Conservation (phyloP, 2,329 filamentous ascomycete genomes). For the Penicillium sp. region DNA sequence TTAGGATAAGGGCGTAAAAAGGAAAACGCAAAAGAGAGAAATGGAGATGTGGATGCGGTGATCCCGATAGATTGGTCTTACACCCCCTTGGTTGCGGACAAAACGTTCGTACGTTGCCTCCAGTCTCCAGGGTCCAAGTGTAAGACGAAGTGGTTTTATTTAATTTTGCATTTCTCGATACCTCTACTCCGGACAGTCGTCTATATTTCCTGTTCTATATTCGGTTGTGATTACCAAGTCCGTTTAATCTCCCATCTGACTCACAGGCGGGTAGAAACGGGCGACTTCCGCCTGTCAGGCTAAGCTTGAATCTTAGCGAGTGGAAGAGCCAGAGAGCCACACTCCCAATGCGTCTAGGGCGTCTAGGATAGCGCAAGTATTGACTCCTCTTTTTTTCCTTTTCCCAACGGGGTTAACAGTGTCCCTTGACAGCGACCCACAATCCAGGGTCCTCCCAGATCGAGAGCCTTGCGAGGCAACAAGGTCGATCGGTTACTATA, state of each 20-base stretch:
- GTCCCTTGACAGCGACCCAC: conserved; percentile 15
- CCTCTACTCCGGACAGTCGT: background rate
- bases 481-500: conserved; percentile 6
- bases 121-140: background rate
- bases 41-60: conserved; percentile 3
- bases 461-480: conserved; percentile 10
- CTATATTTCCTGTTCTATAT: background rate
- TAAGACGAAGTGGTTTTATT: background rate
- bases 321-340: background rate
- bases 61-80: conserved; percentile 12
- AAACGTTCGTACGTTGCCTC: conserved; percentile 3
- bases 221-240: conserved; percentile 20
- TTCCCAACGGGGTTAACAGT: conserved; percentile 17
- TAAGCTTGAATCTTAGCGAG: conserved; percentile 1
- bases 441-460: conserved; percentile 16
- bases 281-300: conserved; percentile 7
- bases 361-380: conserved; percentile 10
- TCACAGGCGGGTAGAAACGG: conserved; percentile 17
- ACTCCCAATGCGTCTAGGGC: background rate
- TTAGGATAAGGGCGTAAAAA: background rate
- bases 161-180: background rate
- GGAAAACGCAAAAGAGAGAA: background rate
- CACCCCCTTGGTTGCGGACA: conserved; percentile 5
- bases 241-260: conserved; percentile 12
- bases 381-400: conserved; percentile 11